Conservation (phyloP, 805 yeast genomes). For the Ogataea haglerorum region DNA sequence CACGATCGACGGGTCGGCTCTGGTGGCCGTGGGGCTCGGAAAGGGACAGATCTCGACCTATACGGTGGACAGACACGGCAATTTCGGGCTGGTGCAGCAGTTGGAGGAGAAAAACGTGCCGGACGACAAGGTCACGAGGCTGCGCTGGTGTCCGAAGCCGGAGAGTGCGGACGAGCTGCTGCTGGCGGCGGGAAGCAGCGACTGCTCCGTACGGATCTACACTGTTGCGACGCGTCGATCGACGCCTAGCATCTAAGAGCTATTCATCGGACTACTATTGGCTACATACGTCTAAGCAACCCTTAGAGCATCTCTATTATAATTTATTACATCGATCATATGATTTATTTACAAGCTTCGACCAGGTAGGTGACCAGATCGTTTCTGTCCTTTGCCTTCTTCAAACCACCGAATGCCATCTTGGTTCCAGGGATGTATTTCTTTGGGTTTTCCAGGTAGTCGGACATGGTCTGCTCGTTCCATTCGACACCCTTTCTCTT, state of each 20-base stretch:
- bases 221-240: constrained; percentile 14
- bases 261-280: constrained; percentile 5
- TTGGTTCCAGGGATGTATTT: constrained; percentile 99
- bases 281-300: constrained; percentile 4
- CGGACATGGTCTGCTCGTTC: constrained; percentile 84
- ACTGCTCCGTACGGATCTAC: constrained; percentile 51
- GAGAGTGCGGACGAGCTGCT: constrained; percentile 24
- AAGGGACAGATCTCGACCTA: constrained; percentile 55
- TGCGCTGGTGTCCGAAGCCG: constrained; percentile 44
- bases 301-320: constrained; percentile 8
- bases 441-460: constrained; percentile 99
- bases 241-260: constrained; percentile 7
- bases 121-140: constrained; percentile 55
- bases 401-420: constrained; percentile 99
- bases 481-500: constrained; percentile 90
- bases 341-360: constrained; percentile 45
- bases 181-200: constrained; percentile 64
- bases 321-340: constrained; percentile 4
- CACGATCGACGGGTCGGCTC: constrained; percentile 30
- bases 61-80: constrained; percentile 30
- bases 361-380: constrained; percentile 87
- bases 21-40: constrained; percentile 68
- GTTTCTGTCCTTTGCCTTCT: constrained; percentile 98
- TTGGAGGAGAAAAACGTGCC: constrained; percentile 49
- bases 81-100: constrained; percentile 29